These are phyloP conservation scores for Teunomyces aglyptinius DNA, from an alignment of 805 yeast genomes.

Conservation along the genomic window DNA sequence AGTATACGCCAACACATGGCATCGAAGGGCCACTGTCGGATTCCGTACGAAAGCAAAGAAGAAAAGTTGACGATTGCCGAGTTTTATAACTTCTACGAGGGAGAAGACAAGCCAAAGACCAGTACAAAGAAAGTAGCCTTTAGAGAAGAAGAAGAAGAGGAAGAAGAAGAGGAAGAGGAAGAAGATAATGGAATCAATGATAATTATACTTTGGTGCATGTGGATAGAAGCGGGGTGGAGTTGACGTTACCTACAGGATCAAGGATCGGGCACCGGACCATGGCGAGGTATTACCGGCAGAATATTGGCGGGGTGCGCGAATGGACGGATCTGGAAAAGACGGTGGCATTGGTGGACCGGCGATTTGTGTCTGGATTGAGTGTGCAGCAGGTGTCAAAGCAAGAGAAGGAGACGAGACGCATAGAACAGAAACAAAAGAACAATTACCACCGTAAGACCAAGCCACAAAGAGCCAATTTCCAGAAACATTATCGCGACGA, in stretches of 20 bases:
- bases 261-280: slow-evolving; percentile 77
- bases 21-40: slow-evolving; percentile 44
- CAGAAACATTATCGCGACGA: slow-evolving; percentile 65
- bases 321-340: slow-evolving; percentile 65
- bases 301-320: slow-evolving; percentile 30
- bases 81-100: slow-evolving; percentile 36
- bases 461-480: slow-evolving; percentile 27
- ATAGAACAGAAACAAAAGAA: slow-evolving; percentile 23
- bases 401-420: slow-evolving; percentile 29
- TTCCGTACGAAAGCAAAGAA: slow-evolving; percentile 45
- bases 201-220: slow-evolving; percentile 32
- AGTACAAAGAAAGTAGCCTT: slow-evolving; percentile 27
- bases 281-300: slow-evolving; percentile 71
- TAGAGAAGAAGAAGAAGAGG: slow-evolving; percentile 15
- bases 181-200: slow-evolving; percentile 15
- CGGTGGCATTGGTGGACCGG: slow-evolving; percentile 75
- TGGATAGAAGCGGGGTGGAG: slow-evolving; percentile 63
- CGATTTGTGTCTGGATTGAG: slow-evolving; percentile 41
- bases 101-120: slow-evolving; percentile 13
- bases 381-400: slow-evolving; percentile 25
- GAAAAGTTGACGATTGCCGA: slow-evolving; percentile 35
- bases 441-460: slow-evolving; percentile 22
- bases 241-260: slow-evolving; percentile 75
- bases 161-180: slow-evolving; percentile 10
- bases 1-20: slow-evolving; percentile 43